Conservation (phyloP, 1,284 basidiomycete genomes). For the Ceratobasidium sp. region DNA sequence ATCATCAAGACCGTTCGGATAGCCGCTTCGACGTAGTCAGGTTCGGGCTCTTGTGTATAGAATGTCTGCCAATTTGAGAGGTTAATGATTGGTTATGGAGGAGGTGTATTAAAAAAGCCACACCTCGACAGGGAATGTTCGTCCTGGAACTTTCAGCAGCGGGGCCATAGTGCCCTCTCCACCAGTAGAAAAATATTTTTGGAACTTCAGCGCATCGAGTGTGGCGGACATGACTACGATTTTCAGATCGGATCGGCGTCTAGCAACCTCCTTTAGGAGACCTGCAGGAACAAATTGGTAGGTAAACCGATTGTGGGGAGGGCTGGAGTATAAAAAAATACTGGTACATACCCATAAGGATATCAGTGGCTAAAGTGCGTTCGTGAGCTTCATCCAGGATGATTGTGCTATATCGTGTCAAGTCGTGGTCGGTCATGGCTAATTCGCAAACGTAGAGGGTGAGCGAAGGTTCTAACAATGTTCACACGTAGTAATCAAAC, state of each 20-base stretch:
- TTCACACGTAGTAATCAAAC: not conserved
- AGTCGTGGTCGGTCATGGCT: constrained; percentile 94
- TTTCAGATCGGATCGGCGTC: constrained; percentile 88
- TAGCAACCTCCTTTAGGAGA: constrained; percentile 79
- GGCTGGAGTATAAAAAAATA: not conserved
- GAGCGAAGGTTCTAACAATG: too few relatives aligned
- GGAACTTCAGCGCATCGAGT: constrained; percentile 96
- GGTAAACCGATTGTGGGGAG: too few relatives aligned
- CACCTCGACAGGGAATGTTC: constrained; percentile 95
- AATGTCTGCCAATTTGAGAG: constrained; percentile 61
- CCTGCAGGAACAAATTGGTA: constrained; percentile 77
- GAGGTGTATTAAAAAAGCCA: too few relatives aligned
- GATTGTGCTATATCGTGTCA: constrained; percentile 93
- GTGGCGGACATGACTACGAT: constrained; percentile 99
- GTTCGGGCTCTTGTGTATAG: constrained; percentile 95
- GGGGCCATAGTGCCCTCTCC: constrained; percentile 68
- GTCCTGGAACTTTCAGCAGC: constrained; percentile 94
- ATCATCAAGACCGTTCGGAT: constrained; percentile 98
- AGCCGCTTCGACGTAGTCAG: constrained; percentile 97
- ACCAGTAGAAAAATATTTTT: constrained; percentile 83
- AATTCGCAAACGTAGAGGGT: constrained; percentile 69
- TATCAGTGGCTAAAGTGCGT: constrained; percentile 96
- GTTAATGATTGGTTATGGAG: too few relatives aligned
- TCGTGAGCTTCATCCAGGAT: constrained; percentile 99
- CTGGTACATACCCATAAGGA: constrained; percentile 91